phyloP scores from a whole-genome alignment of 257 asterid species.

The Cruciata laevipes region DNA sequence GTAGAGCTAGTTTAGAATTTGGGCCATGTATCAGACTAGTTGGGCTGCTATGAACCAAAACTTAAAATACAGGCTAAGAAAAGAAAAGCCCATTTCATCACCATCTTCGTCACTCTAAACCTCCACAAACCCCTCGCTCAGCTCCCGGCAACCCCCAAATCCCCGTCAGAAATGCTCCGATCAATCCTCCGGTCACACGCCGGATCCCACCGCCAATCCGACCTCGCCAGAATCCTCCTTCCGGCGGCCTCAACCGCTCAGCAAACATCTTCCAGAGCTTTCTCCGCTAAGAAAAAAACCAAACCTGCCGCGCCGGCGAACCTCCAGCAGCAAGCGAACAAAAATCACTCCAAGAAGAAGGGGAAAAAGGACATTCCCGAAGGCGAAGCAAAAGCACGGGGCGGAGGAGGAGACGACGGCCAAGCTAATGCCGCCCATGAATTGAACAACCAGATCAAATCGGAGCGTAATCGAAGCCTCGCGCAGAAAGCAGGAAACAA shows the following conservation, averaged over 20 bases:
- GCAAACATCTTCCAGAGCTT: slow-evolving; percentile 32
- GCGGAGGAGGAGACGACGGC: slow-evolving; percentile 39
- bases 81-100: not conserved
- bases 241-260: slow-evolving; percentile 26
- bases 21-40: no score
- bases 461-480: slow-evolving; percentile 62
- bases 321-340: slow-evolving; percentile 7
- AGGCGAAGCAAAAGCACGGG: slow-evolving; percentile 13
- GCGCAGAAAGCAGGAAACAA: slow-evolving; percentile 65
- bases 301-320: slow-evolving; percentile 38
- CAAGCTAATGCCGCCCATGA: slow-evolving; percentile 31
- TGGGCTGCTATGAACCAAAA: no score
- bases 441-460: slow-evolving; percentile 30
- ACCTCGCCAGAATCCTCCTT: slow-evolving; percentile 2
- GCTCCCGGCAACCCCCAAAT: slow-evolving; percentile 1
- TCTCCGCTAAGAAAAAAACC: slow-evolving; percentile 46
- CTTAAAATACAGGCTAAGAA: no score
- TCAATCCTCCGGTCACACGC: slow-evolving; percentile 57
- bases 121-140: not conserved
- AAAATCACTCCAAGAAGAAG: slow-evolving; percentile 5
- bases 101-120: not conserved
- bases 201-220: slow-evolving; percentile 4
- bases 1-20: no score
- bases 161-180: slow-evolving; percentile 42
- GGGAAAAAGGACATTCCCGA: slow-evolving; percentile 6